phyloP scores from a whole-genome alignment of 78 protist species.

The Polysphondylium violaceum region DNA sequence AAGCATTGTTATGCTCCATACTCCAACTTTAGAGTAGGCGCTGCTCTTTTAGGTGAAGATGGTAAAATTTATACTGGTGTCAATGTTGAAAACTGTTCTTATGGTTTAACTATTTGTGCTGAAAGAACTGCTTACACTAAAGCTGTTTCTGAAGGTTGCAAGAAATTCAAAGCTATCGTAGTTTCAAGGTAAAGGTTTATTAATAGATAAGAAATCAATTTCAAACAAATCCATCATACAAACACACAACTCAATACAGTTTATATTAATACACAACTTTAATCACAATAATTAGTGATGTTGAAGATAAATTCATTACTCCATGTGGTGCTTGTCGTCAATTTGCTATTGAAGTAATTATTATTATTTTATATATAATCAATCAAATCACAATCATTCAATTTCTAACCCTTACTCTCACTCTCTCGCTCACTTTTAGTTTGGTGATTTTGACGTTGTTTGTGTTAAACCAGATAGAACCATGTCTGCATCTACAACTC shows the following conservation, averaged over 20 bases:
- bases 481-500: constrained; percentile 16
- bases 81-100: constrained; percentile 93
- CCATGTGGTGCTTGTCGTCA: constrained; percentile 95
- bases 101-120: constrained; percentile 94
- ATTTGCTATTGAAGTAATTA: constrained; percentile 83
- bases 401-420: not conserved
- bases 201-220: not conserved
- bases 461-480: constrained; percentile 71
- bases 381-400: not conserved
- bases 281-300: no score
- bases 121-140: constrained; percentile 89
- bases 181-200: constrained; percentile 67
- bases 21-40: constrained; percentile 90
- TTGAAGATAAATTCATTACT: constrained; percentile 61
- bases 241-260: no score
- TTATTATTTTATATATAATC: not conserved
- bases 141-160: constrained; percentile 88
- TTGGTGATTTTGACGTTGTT: constrained; percentile 74
- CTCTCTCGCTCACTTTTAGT: constrained; percentile 2
- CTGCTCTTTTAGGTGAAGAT: constrained; percentile 70
- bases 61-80: constrained; percentile 83
- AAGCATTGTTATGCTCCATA: constrained; percentile 85
- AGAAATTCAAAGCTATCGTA: constrained; percentile 72
- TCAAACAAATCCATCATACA: no score
- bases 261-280: no score